Base-by-base conservation (phyloP, 306 rosid species). In the Glycine soja region DNA sequence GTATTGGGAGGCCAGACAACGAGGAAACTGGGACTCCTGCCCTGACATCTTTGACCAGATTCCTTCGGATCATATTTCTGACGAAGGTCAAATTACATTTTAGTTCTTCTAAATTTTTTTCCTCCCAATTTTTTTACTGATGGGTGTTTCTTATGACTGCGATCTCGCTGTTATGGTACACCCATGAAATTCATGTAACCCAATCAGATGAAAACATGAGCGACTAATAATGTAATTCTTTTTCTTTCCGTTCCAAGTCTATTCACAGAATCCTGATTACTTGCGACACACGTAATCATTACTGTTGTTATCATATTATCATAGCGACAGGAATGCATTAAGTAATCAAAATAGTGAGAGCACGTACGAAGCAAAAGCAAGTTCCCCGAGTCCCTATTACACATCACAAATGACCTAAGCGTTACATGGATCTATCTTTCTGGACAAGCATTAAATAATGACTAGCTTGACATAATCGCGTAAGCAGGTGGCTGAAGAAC, bases 41-140 rank as follows among this genome's bases (percentile, higher is more conserved):
- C 99, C 99, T 36, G 96, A 96, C 77, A 96, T 96, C 79, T 96
- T 96, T 76, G 97, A 94, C 81, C 97, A 93, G 80, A 78, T 90
- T 81, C 87, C 89, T 71, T 81, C 90, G 0, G 99, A 96, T 81
- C 91, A 85, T 79, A 78, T 90, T 45, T 84, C 93, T 16, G 97
- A 92, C 10, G 90, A 82, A 77, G 72, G 48, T 66, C 82, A 76
- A 75, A 65, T 64, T 75, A 81, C 85, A 64, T 62, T 76, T 40
- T 80, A 82, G 75, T 32, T 68, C 78, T 64, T 50, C 64, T 45
- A 74, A 24, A 70, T 14, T 76, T 82, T 76, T 89, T 86, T 84
- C 84, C 64, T 59, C 77, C 74, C 80, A 57, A 61, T 84, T 90
- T 92, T 38, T 81, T 81, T 70, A 70, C 81, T 7, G 42, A 66